Percentiles rank a stretch among this genome's conserved stretches.
These are phyloP conservation scores for Strigomonas culicis DNA, from an alignment of 208 protist genomes.

Conservation along the genomic window DNA sequence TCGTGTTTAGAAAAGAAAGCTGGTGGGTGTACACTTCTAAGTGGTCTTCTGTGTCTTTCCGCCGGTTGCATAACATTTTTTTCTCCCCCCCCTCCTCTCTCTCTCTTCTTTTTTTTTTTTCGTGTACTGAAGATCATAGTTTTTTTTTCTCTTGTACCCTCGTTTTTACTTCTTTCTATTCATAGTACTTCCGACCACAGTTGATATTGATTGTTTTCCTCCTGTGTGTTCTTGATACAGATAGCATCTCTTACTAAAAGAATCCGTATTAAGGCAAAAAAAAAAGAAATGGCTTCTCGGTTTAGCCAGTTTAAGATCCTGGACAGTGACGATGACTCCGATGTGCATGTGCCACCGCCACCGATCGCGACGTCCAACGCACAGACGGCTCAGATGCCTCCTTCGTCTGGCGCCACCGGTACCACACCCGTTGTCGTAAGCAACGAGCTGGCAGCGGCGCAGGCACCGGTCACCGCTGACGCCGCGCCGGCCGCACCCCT, in stretches of 20 bases:
- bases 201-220: not conserved
- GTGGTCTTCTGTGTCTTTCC: not conserved
- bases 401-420: too few species aligned
- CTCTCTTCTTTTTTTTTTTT: conserved; percentile 2
- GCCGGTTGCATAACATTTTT: not conserved
- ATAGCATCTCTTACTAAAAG: too few species aligned
- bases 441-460: too few species aligned
- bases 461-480: not conserved
- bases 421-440: too few species aligned
- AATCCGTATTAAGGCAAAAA: conserved; percentile 4
- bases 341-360: not conserved
- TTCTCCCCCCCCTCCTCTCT: not conserved
- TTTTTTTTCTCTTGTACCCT: conserved; percentile 2
- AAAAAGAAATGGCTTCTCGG: conserved; percentile 12
- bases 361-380: too few species aligned
- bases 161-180: not conserved
- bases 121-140: not conserved
- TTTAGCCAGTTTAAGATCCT: conserved; percentile 43
- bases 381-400: too few species aligned
- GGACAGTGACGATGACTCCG: conserved; percentile 58
- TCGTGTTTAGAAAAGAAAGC: too few species aligned
- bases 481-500: not conserved
- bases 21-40: not conserved
- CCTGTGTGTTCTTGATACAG: too few species aligned
- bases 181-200: not conserved